phyloP scores from a whole-genome alignment of 2,329 filamentous ascomycete genomes.

The Botryosphaeria dothidea region DNA sequence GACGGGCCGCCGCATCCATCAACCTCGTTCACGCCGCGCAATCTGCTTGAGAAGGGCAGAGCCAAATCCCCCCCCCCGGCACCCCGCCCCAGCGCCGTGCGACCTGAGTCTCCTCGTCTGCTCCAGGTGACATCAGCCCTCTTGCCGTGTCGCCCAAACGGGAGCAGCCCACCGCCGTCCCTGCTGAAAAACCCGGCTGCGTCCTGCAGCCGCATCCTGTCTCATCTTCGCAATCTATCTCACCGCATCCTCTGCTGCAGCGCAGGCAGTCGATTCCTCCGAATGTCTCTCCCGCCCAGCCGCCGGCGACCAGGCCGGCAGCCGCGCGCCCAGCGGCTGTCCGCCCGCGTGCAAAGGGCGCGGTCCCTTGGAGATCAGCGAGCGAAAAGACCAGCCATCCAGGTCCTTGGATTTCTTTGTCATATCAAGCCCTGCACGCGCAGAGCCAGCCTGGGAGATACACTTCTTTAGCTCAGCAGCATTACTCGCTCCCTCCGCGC shows the following conservation, averaged over 20 bases:
- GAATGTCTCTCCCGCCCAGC: neutral
- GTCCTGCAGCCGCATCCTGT: constrained; percentile 5
- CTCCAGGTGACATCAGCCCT: constrained; percentile 7
- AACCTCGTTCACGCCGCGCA: neutral
- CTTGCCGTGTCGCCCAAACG: neutral
- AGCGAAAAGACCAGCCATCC: neutral
- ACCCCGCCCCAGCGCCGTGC: constrained; percentile 1
- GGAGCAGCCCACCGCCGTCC: neutral
- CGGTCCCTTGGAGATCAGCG: neutral
- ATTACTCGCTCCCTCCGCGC: neutral
- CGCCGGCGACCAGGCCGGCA: neutral
- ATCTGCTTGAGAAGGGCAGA: neutral
- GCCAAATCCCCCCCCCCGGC: neutral
- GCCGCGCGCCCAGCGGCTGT: neutral
- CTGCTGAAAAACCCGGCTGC: constrained; percentile 10
- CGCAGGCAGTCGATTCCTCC: neutral
- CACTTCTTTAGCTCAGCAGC: constrained; percentile 7
- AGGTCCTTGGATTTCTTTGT: constrained; percentile 11
- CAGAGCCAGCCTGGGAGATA: neutral
- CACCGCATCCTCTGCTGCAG: constrained; percentile 2
- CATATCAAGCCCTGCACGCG: constrained; percentile 1
- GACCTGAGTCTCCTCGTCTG: neutral
- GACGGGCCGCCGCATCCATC: neutral
- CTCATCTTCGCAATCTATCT: constrained; percentile 11
- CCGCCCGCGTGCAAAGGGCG: neutral